phyloP scores from a whole-genome alignment of 2,329 filamentous ascomycete genomes.

The Sarocladium brachiariae region DNA sequence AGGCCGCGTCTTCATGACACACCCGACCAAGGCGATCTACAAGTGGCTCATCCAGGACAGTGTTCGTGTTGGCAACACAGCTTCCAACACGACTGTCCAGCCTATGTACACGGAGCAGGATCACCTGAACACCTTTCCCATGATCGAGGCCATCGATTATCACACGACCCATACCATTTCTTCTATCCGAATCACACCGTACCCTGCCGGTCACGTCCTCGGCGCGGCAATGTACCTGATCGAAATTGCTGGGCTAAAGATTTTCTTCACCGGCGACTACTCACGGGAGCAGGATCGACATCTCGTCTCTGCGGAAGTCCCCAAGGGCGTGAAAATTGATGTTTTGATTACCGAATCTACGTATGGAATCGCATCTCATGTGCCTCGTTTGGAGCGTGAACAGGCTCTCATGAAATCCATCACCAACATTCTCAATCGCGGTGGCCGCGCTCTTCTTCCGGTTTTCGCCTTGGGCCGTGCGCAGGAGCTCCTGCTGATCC shows the following conservation, averaged over 20 bases:
- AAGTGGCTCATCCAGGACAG: constrained; percentile 99
- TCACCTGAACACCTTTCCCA: constrained; percentile 84
- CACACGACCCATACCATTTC: constrained; percentile 97
- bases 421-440: constrained; percentile 82
- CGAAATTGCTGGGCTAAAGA: constrained; percentile 92
- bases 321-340: constrained; percentile 83
- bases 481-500: constrained; percentile 86
- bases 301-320: constrained; percentile 87
- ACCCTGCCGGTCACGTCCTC: constrained; percentile 94
- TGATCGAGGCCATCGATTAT: constrained; percentile 97
- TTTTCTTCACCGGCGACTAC: constrained; percentile 97
- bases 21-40: constrained; percentile 98
- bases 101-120: constrained; percentile 92
- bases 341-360: constrained; percentile 97
- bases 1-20: constrained; percentile 96
- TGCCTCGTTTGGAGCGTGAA: constrained; percentile 84
- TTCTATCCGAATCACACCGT: constrained; percentile 92
- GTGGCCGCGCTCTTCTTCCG: constrained; percentile 86
- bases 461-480: constrained; percentile 92
- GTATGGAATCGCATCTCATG: constrained; percentile 90
- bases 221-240: constrained; percentile 98
- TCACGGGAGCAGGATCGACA: constrained; percentile 93
- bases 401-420: constrained; percentile 93
- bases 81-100: constrained; percentile 57
- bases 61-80: constrained; percentile 75